A percentile compares a stretch with the other conserved stretches of the same genome.
Conservation (phyloP, 2,329 filamentous ascomycete genomes). For the Neoascochyta sp. region DNA sequence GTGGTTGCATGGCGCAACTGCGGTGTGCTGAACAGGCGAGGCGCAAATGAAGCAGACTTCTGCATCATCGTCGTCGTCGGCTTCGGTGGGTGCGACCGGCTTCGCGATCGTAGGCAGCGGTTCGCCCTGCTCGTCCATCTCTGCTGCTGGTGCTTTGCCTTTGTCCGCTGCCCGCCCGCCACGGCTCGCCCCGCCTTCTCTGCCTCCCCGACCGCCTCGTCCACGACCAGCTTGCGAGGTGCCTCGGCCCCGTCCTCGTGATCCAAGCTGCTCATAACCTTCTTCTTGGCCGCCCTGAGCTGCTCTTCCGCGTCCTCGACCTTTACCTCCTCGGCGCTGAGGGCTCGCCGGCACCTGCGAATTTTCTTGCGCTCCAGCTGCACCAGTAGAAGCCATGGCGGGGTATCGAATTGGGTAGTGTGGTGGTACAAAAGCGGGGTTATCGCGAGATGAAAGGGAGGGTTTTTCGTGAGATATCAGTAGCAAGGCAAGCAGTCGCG, state of each 20-base stretch:
- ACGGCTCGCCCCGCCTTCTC: constrained; percentile 32
- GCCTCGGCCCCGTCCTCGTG: constrained; percentile 36
- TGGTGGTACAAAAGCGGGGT: constrained; percentile 1
- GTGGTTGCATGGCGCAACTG: constrained; percentile 92
- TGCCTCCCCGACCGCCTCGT: constrained; percentile 28
- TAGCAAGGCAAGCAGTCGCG: constrained; percentile 2
- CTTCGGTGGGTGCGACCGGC: constrained; percentile 5
- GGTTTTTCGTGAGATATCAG: constrained; percentile 2
- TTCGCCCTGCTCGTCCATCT: constrained; percentile 9
- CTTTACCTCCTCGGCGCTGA: constrained; percentile 27
- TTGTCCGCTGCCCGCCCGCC: constrained; percentile 25
- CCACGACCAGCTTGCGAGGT: constrained; percentile 32
- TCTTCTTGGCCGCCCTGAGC: constrained; percentile 16
- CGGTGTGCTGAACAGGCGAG: constrained; percentile 79
- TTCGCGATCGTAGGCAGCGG: constrained; percentile 6
- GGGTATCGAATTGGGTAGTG: constrained; percentile 17
- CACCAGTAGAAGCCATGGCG: constrained; percentile 33
- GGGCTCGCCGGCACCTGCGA: constrained; percentile 25
- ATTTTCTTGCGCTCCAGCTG: constrained; percentile 18
- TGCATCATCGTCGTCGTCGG: constrained; percentile 46
- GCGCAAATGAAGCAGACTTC: constrained; percentile 98
- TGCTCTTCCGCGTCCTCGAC: constrained; percentile 31
- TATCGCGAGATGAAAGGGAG: constrained; percentile 1
- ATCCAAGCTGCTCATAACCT: constrained; percentile 14
- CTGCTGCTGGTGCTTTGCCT: constrained; percentile 20